Evolutionary conservation across 2,329 filamentous ascomycete genomes (phyloP).

Genomic region (Septoria linicola): DNA sequence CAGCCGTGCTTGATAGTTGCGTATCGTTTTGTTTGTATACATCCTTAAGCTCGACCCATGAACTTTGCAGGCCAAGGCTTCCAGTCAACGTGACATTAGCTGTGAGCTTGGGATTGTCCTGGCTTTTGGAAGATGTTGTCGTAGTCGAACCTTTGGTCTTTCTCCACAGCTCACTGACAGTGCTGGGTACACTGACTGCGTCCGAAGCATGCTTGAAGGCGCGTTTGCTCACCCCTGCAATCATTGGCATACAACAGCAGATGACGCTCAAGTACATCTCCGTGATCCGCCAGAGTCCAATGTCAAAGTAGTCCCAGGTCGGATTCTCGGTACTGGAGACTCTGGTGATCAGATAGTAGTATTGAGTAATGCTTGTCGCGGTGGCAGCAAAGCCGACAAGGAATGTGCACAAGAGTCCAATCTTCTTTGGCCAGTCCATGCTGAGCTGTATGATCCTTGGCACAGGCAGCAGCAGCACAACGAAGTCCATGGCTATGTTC

Average conservation of each 20-base stretch:
- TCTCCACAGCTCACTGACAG: constrained; percentile 1
- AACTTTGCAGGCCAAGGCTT: not conserved
- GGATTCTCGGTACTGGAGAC: constrained; percentile 14
- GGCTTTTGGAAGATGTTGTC: not conserved
- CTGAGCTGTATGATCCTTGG: constrained; percentile 20
- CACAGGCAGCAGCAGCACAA: constrained; percentile 24
- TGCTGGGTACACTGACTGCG: not conserved
- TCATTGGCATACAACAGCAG: constrained; percentile 27
- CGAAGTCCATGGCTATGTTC: constrained; percentile 19
- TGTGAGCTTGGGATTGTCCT: not conserved
- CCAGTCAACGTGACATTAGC: not conserved
- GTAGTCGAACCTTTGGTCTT: not conserved
- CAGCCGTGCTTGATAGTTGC: too few species aligned
- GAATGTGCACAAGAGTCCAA: constrained; percentile 20
- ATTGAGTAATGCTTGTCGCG: constrained; percentile 14
- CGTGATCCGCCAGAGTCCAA: constrained; percentile 26
- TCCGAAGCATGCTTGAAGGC: constrained; percentile 1
- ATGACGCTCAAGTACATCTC: constrained; percentile 23
- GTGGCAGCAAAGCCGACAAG: constrained; percentile 22
- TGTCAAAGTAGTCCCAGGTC: constrained; percentile 25
- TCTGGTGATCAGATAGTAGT: constrained; percentile 18
- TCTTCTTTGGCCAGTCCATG: constrained; percentile 21
- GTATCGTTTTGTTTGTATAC: not conserved
- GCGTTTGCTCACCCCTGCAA: constrained; percentile 16
- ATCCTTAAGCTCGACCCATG: not conserved